Evolutionary conservation across 805 yeast genomes (phyloP), one percentile per base, ranked within the genome.

Genomic region (Sungouiella blattae): DNA sequence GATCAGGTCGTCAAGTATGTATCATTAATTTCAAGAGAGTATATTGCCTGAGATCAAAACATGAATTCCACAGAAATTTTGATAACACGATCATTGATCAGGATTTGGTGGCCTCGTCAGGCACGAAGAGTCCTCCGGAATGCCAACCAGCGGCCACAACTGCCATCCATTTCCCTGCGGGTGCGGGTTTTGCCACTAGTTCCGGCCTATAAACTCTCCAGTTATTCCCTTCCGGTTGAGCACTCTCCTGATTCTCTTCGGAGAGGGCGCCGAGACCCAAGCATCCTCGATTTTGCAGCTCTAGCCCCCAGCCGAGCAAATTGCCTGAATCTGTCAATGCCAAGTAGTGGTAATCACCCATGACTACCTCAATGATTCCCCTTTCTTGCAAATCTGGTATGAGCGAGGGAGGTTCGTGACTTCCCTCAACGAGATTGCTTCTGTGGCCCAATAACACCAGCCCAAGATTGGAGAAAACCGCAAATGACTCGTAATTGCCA

Each of bases 141-240:
- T 84, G 93, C 91, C 91, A 84, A 1, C 93, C 94, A 11, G 79
- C 80, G 5, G 89, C 87, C 1, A 84, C 73, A 22, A 83, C 71
- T 0, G 80, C 78, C 14, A 82, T 55, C 51, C 81, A 77, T 21
- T 61, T 59, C 3, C 76, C 76, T 5, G 33, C 31, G 4, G 15
- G 18, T 4, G 26, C 7, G 1, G 41, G 41, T 22, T 24, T 33
- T 9, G 11, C 13, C 4, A 41, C 37, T 7, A 15, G 22, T 1
- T 63, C 57, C 3, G 87, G 87, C 18, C 53, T 62, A 2, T 46
- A 43, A 1, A 69, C 57, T 16, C 34, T 28, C 6, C 41, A 33
- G 32, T 44, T 16, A 14, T 17, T 1, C 47, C 55, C 29, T 35
- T 37, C 15, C 53, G 40, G 3, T 6, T 37, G 14, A 17, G 50